phyloP scores from a whole-genome alignment of 805 yeast species.

The Ogataea henricii region DNA sequence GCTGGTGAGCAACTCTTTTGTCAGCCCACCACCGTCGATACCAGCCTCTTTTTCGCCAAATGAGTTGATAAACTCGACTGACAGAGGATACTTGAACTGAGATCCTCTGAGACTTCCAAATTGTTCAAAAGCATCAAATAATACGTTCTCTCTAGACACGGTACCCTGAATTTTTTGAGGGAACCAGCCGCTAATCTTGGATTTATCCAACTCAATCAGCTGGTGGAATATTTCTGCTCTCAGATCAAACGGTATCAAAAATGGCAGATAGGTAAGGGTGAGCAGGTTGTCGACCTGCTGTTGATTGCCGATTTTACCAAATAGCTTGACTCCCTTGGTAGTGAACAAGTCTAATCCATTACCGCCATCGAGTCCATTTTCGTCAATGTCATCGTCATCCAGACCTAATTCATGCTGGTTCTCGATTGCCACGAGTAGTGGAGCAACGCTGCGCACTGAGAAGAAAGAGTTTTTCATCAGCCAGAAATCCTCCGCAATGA shows the following conservation, averaged over 20 bases:
- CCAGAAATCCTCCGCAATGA: constrained; percentile 61
- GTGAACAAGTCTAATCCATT: constrained; percentile 15
- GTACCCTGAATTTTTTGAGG: constrained; percentile 43
- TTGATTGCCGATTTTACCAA: constrained; percentile 19
- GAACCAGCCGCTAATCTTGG: constrained; percentile 24
- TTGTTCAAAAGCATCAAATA: constrained; percentile 71
- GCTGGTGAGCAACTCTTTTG: constrained; percentile 83
- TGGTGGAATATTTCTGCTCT: constrained; percentile 74
- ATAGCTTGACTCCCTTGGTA: constrained; percentile 13
- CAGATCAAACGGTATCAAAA: constrained; percentile 71
- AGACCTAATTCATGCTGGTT: constrained; percentile 14
- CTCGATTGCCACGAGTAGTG: constrained; percentile 23
- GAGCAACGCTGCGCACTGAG: constrained; percentile 21
- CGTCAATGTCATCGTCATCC: constrained; percentile 12
- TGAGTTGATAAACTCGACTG: constrained; percentile 69
- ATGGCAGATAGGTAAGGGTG: constrained; percentile 68
- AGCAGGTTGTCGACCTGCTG: constrained; percentile 41
- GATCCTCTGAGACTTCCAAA: constrained; percentile 53
- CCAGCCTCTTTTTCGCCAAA: constrained; percentile 81
- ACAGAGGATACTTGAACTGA: constrained; percentile 57
- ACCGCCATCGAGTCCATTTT: neutral
- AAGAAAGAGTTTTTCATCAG: constrained; percentile 27
- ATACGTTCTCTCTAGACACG: constrained; percentile 67
- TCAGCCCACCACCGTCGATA: constrained; percentile 95
- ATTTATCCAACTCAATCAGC: constrained; percentile 57